Evolutionary conservation across 208 protist species (phyloP), one percentile per base, ranked within the genome.

Genomic region (Leishmania tropica): DNA sequence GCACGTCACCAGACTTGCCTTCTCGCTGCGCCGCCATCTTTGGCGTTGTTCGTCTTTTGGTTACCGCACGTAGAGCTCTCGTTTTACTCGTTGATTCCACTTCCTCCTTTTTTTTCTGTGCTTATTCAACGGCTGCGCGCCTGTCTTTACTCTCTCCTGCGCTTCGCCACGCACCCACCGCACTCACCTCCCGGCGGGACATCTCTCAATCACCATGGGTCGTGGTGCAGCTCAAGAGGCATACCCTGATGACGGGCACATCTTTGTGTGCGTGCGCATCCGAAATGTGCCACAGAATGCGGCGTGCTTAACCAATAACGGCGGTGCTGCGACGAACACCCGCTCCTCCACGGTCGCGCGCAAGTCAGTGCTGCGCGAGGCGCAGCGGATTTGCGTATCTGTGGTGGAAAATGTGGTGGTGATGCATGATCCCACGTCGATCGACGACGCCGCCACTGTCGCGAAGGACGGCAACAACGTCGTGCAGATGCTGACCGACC

Each of bases 181-280:
- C 37, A 19, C 15, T 24, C 40, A 4, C 21, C 19, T 72, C 24
- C 19, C 40, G 2, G 11, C 48, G 17, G 24, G 11, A 17, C 28
- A 54, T 24, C 13, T 28, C 31, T 56, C 19, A 21, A 54, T 80
- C 81, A 68, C 68, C 67, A 73, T 40, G 35, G 51, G 45, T 11
- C 64, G 37, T 21, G 40, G 7, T 8, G 77, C 56, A 74, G 70
- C 28, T 10, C 19, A 54, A 19, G 68, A 53, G 56, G 85, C 78
- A 3, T 92, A 92, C 83, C 83, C 87, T 10, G 92, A 96, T 76
- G 90, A 96, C 68, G 92, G 92, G 15, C 90, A 94, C 81, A 96
- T 96, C 62, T 87, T 88, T 81, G 92, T 96, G 53, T 96, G 92
- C 75, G 88, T 96, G 73, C 92, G 92, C 45, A 85, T 96, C 21